Percentiles rank a stretch among this genome's conserved stretches.
Conservation (phyloP, 2,329 filamentous ascomycete species). For the Lasiodiplodia sp. region DNA sequence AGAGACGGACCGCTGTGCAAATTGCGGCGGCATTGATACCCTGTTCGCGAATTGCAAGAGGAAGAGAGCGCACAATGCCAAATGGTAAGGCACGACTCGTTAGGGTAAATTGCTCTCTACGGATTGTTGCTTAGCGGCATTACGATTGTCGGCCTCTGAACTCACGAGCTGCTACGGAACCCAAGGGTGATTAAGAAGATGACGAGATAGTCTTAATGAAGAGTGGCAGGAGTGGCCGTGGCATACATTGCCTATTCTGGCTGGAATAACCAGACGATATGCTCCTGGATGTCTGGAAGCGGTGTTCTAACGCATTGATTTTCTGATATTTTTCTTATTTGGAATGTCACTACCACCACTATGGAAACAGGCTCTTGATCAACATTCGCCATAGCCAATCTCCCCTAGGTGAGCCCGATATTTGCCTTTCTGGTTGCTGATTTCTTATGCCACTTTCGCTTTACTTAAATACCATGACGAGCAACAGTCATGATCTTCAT, state of each 20-base stretch:
- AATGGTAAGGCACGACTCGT: neutral
- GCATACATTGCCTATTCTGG: neutral
- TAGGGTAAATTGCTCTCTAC: too few species aligned
- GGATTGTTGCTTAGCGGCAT: neutral
- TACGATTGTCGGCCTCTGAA: neutral
- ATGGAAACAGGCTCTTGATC: too few species aligned
- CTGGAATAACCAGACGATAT: neutral
- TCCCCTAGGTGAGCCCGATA: too few species aligned
- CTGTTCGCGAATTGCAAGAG: neutral
- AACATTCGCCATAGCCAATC: too few species aligned
- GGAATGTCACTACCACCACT: too few species aligned
- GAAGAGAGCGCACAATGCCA: neutral
- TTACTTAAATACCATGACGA: too few species aligned
- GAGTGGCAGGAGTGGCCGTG: neutral
- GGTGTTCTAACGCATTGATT: too few species aligned
- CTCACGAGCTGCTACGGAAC: neutral
- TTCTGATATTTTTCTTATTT: too few species aligned
- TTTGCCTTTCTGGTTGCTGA: too few species aligned
- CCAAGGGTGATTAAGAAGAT: neutral
- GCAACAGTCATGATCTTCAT: too few species aligned
- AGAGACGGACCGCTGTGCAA: neutral
- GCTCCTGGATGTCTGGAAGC: too few species aligned
- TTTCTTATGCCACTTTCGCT: too few species aligned
- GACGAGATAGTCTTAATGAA: neutral
- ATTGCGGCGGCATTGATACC: neutral